phyloP scores from a whole-genome alignment of 176 grass and related monocot genomes.

The Olyra latifolia region DNA sequence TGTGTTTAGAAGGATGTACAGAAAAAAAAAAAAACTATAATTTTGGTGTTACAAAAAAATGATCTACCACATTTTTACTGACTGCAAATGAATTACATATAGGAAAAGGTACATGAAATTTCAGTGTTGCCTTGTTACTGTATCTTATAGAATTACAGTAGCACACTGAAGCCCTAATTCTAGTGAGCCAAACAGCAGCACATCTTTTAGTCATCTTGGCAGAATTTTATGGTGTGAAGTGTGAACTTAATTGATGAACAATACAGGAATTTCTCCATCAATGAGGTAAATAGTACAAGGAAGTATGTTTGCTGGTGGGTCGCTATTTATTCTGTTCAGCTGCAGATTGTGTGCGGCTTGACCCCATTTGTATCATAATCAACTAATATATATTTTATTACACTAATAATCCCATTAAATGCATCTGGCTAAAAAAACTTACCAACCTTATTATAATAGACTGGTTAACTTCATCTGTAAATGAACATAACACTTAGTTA shows the following conservation, averaged over 20 bases:
- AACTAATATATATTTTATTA: background rate
- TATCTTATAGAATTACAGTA: background rate
- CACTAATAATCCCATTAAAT: slow-evolving; percentile 9
- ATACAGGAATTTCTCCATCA: background rate
- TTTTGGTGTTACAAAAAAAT: background rate
- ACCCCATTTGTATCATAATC: background rate
- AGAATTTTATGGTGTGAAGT: slow-evolving; percentile 9
- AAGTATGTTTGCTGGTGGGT: background rate
- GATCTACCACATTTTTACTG: slow-evolving; percentile 10
- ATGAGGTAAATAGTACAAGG: background rate
- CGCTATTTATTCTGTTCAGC: slow-evolving; percentile 22
- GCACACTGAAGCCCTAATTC: slow-evolving; percentile 11
- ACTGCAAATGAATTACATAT: background rate
- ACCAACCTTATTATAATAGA: slow-evolving; percentile 98
- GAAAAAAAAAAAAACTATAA: background rate
- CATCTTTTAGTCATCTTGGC: slow-evolving; percentile 10
- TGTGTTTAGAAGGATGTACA: background rate
- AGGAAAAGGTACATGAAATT: background rate
- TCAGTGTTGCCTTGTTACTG: background rate
- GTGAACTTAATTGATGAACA: background rate
- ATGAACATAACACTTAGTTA: slow-evolving; percentile 43
- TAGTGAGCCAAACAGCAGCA: background rate
- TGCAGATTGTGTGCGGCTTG: background rate
- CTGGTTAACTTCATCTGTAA: slow-evolving; percentile 98
- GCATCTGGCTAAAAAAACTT: slow-evolving; percentile 9